Evolutionary conservation across 78 protist species (phyloP).

Genomic region (Protostelium mycophagum): DNA sequence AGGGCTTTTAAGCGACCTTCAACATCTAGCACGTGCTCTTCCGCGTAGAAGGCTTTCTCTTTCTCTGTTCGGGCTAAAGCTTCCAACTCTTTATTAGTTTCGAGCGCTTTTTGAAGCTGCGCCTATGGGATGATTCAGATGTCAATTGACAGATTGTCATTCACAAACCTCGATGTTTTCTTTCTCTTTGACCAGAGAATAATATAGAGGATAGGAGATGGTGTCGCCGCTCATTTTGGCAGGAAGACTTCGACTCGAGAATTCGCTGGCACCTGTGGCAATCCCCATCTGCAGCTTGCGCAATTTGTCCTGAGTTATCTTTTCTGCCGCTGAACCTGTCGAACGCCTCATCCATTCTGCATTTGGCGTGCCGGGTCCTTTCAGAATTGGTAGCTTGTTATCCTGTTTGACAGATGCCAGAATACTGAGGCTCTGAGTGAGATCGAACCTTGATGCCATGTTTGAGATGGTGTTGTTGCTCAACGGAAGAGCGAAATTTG

Average conservation of each 20-base stretch:
- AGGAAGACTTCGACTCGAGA: not conserved
- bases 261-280: not conserved
- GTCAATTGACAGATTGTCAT: too few relatives aligned
- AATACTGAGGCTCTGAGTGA: too few relatives aligned
- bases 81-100: not conserved
- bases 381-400: too few relatives aligned
- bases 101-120: not conserved
- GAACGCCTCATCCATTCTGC: too few relatives aligned
- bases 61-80: not conserved
- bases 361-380: too few relatives aligned
- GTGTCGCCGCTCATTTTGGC: not conserved
- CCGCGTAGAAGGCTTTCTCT: not conserved
- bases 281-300: not conserved
- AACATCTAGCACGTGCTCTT: not conserved
- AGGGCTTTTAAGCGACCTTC: not conserved
- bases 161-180: not conserved
- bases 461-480: too few relatives aligned
- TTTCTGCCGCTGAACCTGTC: too few relatives aligned
- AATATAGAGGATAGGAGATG: not conserved
- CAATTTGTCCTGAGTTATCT: not conserved
- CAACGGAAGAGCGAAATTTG: too few relatives aligned
- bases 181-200: not conserved
- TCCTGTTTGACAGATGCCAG: too few relatives aligned
- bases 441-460: too few relatives aligned
- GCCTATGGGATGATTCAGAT: too few relatives aligned